Percentiles rank a stretch among this genome's conserved stretches.
These are phyloP conservation scores for Tetraselmis chui DNA, from an alignment of 139 green algal species.

Conservation along the genomic window DNA sequence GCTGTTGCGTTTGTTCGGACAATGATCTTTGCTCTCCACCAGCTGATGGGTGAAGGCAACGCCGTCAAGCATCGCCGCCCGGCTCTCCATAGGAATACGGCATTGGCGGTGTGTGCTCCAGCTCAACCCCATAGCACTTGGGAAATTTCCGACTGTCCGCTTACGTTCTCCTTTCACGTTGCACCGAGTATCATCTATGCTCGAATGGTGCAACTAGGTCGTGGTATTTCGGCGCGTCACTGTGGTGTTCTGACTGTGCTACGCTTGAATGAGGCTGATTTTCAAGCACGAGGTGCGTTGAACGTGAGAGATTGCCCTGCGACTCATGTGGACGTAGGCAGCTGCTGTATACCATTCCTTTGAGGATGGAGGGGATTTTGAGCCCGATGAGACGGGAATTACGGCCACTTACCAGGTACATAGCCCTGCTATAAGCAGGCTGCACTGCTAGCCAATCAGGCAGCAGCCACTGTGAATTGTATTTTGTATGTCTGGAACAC, in stretches of 20 bases:
- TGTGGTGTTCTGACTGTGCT: too few relatives aligned
- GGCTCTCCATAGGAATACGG: conserved; percentile 43
- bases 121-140: background rate
- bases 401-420: conserved; percentile 37
- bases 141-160: background rate
- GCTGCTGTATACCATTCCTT: conserved; percentile 52
- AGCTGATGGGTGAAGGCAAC: conserved; percentile 68
- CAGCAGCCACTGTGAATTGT: background rate
- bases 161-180: background rate
- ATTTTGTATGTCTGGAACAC: background rate
- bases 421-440: background rate
- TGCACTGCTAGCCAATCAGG: conserved; percentile 2
- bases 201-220: too few relatives aligned
- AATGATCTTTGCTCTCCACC: background rate
- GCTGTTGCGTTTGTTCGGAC: background rate
- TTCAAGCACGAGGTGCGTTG: too few relatives aligned
- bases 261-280: background rate
- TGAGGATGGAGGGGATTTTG: background rate
- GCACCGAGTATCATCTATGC: too few relatives aligned
- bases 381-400: conserved; percentile 25
- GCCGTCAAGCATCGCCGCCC: conserved; percentile 31
- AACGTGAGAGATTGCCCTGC: too few relatives aligned
- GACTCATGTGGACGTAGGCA: conserved; percentile 8
- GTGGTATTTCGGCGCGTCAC: too few relatives aligned
- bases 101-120: conserved; percentile 33